phyloP scores from a whole-genome alignment of 1,284 basidiomycete species.

The Puccinia triticina region DNA sequence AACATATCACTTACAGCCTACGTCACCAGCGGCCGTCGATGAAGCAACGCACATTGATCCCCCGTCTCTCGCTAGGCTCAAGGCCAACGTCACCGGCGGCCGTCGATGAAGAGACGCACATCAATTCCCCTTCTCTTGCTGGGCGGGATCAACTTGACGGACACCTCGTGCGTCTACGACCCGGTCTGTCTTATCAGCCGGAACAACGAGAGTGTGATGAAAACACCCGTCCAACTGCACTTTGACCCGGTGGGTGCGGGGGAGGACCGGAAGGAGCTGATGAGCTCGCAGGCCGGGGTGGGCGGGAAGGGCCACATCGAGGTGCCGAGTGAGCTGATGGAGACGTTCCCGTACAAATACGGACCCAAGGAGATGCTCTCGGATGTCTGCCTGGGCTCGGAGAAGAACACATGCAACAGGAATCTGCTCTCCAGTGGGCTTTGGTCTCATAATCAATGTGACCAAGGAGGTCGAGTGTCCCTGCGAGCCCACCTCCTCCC shows the following conservation, averaged over 20 bases:
- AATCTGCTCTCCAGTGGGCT: constrained; percentile 71
- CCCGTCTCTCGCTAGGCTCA: constrained; percentile 43
- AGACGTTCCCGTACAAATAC: constrained; percentile 70
- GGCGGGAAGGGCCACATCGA: constrained; percentile 49
- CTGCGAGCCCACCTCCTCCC: neutral
- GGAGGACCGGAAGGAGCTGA: constrained; percentile 27
- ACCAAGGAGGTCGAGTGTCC: constrained; percentile 96
- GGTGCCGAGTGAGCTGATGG: constrained; percentile 18
- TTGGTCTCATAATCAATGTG: constrained; percentile 87
- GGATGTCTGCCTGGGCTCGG: constrained; percentile 86
- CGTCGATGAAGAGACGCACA: constrained; percentile 47
- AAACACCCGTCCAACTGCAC: constrained; percentile 32
- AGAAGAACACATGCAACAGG: constrained; percentile 86
- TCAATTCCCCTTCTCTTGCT: constrained; percentile 42
- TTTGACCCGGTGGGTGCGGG: constrained; percentile 41
- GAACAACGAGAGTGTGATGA: constrained; percentile 21
- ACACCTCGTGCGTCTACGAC: constrained; percentile 25
- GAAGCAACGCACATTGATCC: too few species aligned
- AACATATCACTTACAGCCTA: too few species aligned
- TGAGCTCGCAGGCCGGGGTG: constrained; percentile 47
- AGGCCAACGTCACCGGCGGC: constrained; percentile 43
- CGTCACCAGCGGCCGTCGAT: too few species aligned
- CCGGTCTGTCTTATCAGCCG: constrained; percentile 26
- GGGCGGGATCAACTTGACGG: neutral
- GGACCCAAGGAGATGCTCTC: constrained; percentile 88